A percentile compares a stretch with the other conserved stretches of the same genome.
Evolutionary conservation across 495 filamentous ascomycete genomes (phyloP).

Genomic region (Penicillium canariense): DNA sequence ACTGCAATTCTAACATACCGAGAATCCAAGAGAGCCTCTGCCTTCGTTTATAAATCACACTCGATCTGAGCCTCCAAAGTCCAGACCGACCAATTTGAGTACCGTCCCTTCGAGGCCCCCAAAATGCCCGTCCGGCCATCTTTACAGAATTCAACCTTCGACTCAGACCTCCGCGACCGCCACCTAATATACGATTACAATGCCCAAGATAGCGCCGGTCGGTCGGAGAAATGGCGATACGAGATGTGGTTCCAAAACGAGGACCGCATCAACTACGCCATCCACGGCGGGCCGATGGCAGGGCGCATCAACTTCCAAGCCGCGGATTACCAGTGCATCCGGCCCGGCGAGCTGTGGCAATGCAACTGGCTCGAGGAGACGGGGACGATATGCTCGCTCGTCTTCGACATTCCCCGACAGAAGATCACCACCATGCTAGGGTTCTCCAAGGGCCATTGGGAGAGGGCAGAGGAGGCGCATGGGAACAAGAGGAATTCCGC

Average conservation of each 20-base stretch:
- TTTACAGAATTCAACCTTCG: conserved; percentile 26
- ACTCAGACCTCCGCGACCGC: conserved; percentile 35
- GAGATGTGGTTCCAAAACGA: conserved; percentile 46
- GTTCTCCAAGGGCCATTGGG: conserved; percentile 42
- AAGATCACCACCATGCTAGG: conserved; percentile 35
- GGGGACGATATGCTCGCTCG: conserved; percentile 38
- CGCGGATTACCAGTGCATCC: conserved; percentile 40
- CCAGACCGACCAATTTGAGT: no score
- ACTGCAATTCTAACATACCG: no score
- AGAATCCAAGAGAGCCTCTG: no score
- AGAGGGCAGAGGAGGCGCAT: conserved; percentile 31
- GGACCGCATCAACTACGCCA: conserved; percentile 41
- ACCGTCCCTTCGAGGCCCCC: background rate
- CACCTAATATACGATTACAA: conserved; percentile 45
- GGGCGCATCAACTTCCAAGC: conserved; percentile 39
- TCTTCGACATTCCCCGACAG: conserved; percentile 34
- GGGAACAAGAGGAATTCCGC: conserved; percentile 37
- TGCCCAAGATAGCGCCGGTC: conserved; percentile 27
- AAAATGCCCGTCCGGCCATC: conserved; percentile 32
- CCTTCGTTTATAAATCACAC: no score
- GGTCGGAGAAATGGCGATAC: conserved; percentile 44
- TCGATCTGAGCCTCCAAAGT: background rate
- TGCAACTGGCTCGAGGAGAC: conserved; percentile 45
- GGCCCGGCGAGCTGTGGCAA: conserved; percentile 38
- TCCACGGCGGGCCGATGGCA: conserved; percentile 43